phyloP scores from a whole-genome alignment of 768 basidiomycete species.

The Tubosaeta sp. region DNA sequence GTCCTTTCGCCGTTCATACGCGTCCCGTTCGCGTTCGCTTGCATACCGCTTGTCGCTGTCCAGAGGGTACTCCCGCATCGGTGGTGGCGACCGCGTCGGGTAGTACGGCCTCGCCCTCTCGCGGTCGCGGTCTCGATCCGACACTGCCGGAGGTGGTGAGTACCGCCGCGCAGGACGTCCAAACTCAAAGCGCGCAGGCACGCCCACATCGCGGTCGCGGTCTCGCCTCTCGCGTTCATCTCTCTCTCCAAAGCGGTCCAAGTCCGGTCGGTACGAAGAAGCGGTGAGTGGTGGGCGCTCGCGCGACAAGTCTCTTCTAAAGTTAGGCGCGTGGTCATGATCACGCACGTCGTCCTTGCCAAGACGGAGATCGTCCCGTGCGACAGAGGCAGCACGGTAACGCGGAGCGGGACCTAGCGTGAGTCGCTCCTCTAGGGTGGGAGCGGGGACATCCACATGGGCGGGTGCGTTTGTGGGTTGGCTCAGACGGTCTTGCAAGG shows the following conservation, averaged over 20 bases:
- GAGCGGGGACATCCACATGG: conserved; percentile 26
- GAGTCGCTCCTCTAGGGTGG: conserved; percentile 41
- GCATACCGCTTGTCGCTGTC: conserved; percentile 34
- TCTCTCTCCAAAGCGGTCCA: conserved; percentile 34
- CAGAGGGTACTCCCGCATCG: conserved; percentile 27
- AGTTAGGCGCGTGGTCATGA: conserved; percentile 20
- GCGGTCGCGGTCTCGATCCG: conserved; percentile 33
- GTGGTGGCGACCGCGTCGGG: conserved; percentile 30
- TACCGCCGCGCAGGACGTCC: conserved; percentile 16
- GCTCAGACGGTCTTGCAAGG: conserved; percentile 37
- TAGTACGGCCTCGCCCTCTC: conserved; percentile 28
- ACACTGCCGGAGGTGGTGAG: conserved; percentile 28
- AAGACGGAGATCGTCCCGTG: conserved; percentile 33
- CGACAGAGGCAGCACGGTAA: conserved; percentile 22
- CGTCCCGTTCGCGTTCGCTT: conserved; percentile 29
- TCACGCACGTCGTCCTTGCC: conserved; percentile 30
- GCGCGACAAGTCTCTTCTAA: conserved; percentile 35
- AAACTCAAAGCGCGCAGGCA: conserved; percentile 3
- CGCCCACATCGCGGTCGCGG: conserved; percentile 20
- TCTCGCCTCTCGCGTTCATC: conserved; percentile 34
- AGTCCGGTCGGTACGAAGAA: conserved; percentile 38
- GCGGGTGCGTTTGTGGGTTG: conserved; percentile 24
- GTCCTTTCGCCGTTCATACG: conserved; percentile 28
- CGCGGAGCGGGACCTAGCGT: conserved; percentile 31
- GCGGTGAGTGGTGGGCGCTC: conserved; percentile 24